Base-by-base conservation (phyloP, 1,139 yeast species). In the Pichia sp. region DNA sequence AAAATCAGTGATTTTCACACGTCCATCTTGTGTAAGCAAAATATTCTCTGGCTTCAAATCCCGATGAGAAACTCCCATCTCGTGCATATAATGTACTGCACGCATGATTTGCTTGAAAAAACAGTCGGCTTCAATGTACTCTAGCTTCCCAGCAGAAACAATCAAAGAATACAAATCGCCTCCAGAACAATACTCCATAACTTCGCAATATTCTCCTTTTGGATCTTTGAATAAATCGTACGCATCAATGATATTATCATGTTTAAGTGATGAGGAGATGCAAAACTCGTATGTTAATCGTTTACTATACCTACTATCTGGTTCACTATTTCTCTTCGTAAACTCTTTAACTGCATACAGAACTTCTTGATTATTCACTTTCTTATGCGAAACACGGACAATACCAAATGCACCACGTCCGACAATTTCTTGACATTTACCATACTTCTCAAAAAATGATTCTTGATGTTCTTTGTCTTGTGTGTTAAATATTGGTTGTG, bases 41-140 rank as follows among this genome's bases (percentile, higher is more conserved):
- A 91, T 64, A 61, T 91, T 91, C 59, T 91, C 98, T 0, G 98
- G 98, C 64, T 91, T 91, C 53, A 91, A 70, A 60, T 91, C 98
- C 47, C 97, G 74, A 62, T 91, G 98, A 25, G 94, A 83, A 35
- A 91, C 96, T 31, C 97, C 97, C 94, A 88, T 85, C 37, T 85
- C 86, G 64, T 91, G 98, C 95, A 91, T 87, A 65, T 88, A 91
- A 42, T 80, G 84, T 30, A 91, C 95, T 27, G 96, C 98, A 43
- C 89, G 70, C 42, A 91, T 76, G 41, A 91, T 68, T 60, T 91
- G 97, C 60, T 89, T 89, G 68, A 91, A 88, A 59, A 86, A 88
- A 62, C 97, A 91, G 62, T 91, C 96, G 6, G 97, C 95, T 62
- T 91, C 97, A 14, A 78, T 74, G 47, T 78, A 80, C 55, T 86